phyloP scores from a whole-genome alignment of 179 eudicot genomes.

The Silene coronaria region DNA sequence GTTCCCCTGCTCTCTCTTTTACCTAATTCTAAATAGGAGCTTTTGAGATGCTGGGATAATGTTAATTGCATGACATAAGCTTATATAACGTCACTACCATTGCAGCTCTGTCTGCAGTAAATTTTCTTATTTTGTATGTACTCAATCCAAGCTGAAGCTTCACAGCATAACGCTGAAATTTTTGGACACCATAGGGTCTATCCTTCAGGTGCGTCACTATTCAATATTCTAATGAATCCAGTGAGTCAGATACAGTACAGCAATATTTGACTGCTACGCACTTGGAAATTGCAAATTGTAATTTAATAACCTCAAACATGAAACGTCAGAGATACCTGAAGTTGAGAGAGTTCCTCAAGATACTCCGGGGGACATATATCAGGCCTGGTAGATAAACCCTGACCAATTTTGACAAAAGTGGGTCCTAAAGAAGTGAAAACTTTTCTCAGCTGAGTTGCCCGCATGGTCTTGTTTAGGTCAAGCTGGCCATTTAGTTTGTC shows the following conservation, averaged over 20 bases:
- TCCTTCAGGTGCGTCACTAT: not conserved
- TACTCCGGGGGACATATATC: constrained; percentile 91
- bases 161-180: not conserved
- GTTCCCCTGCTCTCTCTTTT: not conserved
- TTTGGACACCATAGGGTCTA: constrained; percentile 4
- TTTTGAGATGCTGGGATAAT: not conserved
- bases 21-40: not conserved
- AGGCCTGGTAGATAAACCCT: constrained; percentile 95
- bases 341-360: constrained; percentile 89
- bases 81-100: not conserved
- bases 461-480: constrained; percentile 48
- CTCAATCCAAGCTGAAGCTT: not conserved
- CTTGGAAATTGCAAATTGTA: not conserved
- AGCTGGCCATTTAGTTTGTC: constrained; percentile 64
- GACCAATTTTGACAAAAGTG: constrained; percentile 94
- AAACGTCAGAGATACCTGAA: constrained; percentile 59
- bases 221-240: not conserved
- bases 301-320: not conserved
- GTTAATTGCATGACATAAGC: not conserved
- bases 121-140: not conserved
- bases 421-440: constrained; percentile 82
- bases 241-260: not conserved
- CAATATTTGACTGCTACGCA: not conserved
- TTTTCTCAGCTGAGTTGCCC: constrained; percentile 63
- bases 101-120: not conserved